Conservation (phyloP, 1,284 basidiomycete species). For the Exobasidium rhododendri region DNA sequence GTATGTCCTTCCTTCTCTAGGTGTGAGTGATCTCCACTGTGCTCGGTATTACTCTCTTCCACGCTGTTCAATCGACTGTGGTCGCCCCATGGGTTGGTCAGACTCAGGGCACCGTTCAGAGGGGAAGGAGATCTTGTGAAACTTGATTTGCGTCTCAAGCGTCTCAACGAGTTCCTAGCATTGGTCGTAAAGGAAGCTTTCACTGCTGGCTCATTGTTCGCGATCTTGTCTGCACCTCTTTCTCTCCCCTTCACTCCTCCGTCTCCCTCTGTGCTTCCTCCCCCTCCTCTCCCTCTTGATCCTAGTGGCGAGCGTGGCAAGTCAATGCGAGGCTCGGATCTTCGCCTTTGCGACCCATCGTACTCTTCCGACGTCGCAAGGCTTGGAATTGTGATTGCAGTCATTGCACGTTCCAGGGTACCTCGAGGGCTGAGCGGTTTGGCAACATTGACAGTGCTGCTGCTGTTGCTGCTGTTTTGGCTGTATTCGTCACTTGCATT, state of each 20-base stretch:
- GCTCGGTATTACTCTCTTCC: background rate
- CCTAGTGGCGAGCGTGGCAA: no score
- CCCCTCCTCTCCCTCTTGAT: no score
- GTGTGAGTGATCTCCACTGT: no score
- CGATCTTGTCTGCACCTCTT: no score
- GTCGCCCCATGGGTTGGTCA: background rate
- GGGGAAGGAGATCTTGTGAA: background rate
- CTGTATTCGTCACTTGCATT: no score
- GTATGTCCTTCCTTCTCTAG: no score
- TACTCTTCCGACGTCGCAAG: no score
- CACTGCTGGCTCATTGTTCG: no score
- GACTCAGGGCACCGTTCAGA: background rate
- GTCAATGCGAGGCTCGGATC: background rate
- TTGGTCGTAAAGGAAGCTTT: no score
- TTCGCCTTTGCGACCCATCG: background rate
- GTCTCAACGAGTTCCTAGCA: background rate
- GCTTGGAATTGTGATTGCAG: background rate
- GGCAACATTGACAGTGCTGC: background rate
- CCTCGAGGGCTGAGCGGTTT: background rate
- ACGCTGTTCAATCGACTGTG: background rate
- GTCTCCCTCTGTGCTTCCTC: no score
- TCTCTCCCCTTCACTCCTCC: no score
- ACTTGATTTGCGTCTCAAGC: background rate
- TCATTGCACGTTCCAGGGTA: background rate
- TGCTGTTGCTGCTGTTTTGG: background rate